Conservation (phyloP, 805 yeast genomes). For the Wickerhamomyces pijperi region DNA sequence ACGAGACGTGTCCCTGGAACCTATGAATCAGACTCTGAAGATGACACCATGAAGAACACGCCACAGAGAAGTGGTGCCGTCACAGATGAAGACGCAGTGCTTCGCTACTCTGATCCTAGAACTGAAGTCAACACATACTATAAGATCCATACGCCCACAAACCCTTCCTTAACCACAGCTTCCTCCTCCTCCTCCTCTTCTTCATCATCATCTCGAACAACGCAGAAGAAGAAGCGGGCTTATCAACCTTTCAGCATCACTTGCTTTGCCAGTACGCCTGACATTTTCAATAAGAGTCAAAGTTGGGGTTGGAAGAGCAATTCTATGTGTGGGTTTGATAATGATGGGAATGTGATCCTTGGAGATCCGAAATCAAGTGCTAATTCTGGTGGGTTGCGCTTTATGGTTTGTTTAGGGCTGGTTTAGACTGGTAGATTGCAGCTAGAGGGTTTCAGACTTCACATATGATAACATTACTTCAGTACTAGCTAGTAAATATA, state of each 20-base stretch:
- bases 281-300: slow-evolving; percentile 38
- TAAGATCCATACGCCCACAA: slow-evolving; percentile 42
- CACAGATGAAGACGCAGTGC: slow-evolving; percentile 17
- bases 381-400: too few species aligned
- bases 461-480: too few species aligned
- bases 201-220: too few species aligned
- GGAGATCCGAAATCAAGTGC: too few species aligned
- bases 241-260: slow-evolving; percentile 19
- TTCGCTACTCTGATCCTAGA: slow-evolving; percentile 37
- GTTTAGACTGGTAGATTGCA: too few species aligned
- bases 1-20: slow-evolving; percentile 18
- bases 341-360: slow-evolving; percentile 23
- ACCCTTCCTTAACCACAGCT: slow-evolving; percentile 29
- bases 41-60: slow-evolving; percentile 6
- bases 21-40: slow-evolving; percentile 13
- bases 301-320: slow-evolving; percentile 57
- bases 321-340: slow-evolving; percentile 40
- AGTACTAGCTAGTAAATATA: too few species aligned
- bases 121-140: slow-evolving; percentile 36
- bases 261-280: slow-evolving; percentile 45
- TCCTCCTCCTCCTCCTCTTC: too few species aligned
- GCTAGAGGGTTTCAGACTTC: too few species aligned
- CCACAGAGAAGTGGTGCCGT: slow-evolving; percentile 7
- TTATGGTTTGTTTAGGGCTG: too few species aligned
- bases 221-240: neutral